Conservation (phyloP, 208 protist genomes). For the Strigomonas galati region DNA sequence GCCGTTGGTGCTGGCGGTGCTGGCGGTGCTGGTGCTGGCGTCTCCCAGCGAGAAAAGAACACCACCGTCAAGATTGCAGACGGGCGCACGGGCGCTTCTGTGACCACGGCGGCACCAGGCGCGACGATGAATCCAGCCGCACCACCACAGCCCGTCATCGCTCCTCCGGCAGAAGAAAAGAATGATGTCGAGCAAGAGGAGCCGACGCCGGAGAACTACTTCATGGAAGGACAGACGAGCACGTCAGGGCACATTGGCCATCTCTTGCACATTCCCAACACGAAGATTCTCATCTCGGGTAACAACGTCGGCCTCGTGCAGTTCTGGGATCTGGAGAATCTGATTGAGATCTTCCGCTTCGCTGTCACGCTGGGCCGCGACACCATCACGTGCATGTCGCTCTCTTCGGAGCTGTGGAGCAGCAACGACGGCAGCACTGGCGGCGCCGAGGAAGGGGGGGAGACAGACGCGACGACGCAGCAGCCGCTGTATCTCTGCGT, state of each 20-base stretch:
- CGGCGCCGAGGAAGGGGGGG: neutral
- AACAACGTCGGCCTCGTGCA: constrained; percentile 79
- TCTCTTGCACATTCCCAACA: constrained; percentile 27
- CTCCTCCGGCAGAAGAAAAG: neutral
- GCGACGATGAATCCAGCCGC: neutral
- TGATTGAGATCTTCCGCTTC: constrained; percentile 64
- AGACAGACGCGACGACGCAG: neutral
- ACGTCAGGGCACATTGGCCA: constrained; percentile 45
- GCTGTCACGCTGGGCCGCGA: constrained; percentile 47
- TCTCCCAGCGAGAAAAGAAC: neutral
- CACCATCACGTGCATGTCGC: constrained; percentile 49
- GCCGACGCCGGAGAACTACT: constrained; percentile 15
- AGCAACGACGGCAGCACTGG: neutral
- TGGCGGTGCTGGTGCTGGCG: neutral
- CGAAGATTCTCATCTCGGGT: constrained; percentile 50
- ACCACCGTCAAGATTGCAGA: neutral
- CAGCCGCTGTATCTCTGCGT: constrained; percentile 33
- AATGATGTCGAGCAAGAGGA: neutral
- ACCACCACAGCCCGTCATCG: neutral
- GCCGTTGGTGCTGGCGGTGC: neutral
- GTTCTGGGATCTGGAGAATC: constrained; percentile 67
- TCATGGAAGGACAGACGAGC: constrained; percentile 21
- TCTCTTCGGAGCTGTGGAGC: constrained; percentile 17
- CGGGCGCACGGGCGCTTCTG: neutral
- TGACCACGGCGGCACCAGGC: neutral